Evolutionary conservation across 768 basidiomycete genomes (phyloP).

Genomic region (Mycena haematopus): DNA sequence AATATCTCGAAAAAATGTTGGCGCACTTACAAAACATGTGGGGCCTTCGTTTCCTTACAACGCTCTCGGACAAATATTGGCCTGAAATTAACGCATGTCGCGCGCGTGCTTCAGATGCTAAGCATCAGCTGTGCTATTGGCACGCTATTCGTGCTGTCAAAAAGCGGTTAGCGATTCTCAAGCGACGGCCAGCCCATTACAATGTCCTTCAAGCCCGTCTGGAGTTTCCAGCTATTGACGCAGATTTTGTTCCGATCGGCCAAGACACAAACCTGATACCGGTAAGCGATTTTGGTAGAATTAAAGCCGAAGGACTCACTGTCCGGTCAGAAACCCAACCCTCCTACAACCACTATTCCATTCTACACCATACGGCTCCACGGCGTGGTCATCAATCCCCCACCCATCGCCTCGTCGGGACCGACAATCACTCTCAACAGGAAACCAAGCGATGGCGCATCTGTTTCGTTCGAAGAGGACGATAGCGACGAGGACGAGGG

Average conservation of each 20-base stretch:
- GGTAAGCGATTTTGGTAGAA: not conserved
- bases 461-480: no score
- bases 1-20: constrained; percentile 34
- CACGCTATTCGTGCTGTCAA: constrained; percentile 40
- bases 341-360: no score
- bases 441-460: no score
- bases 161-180: constrained; percentile 35
- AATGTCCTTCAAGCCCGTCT: constrained; percentile 31
- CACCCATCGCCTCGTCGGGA: no score
- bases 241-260: constrained; percentile 32
- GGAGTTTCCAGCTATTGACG: constrained; percentile 38
- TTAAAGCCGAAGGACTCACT: no score
- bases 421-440: no score
- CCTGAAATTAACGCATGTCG: constrained; percentile 42
- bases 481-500: no score
- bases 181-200: constrained; percentile 36
- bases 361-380: no score
- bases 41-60: constrained; percentile 28
- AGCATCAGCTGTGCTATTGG: constrained; percentile 49
- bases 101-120: constrained; percentile 36
- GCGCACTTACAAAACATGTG: constrained; percentile 30
- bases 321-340: no score
- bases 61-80: constrained; percentile 8
- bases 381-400: no score
- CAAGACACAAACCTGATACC: constrained; percentile 26